A percentile compares a stretch with the other conserved stretches of the same genome.
Evolutionary conservation across 352 stramenopile species (phyloP).

Genomic region (Globisporangium viniferum): DNA sequence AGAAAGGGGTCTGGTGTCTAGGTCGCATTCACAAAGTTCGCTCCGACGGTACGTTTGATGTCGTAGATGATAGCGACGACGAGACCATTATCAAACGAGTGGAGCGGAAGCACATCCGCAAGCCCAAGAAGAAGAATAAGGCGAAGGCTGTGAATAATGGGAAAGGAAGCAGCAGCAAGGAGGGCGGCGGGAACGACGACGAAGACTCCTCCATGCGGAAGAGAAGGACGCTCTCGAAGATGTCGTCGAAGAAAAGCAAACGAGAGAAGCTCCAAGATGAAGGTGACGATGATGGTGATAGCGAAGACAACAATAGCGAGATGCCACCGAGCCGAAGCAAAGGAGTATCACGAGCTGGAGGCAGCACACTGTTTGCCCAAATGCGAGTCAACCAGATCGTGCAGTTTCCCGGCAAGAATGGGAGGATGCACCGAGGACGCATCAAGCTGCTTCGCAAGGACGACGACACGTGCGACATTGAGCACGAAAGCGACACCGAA

Average conservation of each 20-base stretch:
- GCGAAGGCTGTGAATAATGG: conserved; percentile 6
- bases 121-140: conserved; percentile 15
- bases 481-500: conserved; percentile 53
- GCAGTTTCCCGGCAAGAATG: conserved; percentile 50
- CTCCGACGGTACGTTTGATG: conserved; percentile 47
- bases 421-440: conserved; percentile 38
- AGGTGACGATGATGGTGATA: conserved; percentile 14
- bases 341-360: neutral
- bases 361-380: conserved; percentile 19
- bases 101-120: conserved; percentile 23
- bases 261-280: conserved; percentile 15
- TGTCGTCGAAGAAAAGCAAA: neutral
- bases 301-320: neutral
- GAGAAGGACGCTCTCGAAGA: conserved; percentile 18
- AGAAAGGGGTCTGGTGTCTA: conserved; percentile 30
- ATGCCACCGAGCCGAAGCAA: neutral
- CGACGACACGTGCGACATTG: conserved; percentile 49
- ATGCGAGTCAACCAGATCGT: conserved; percentile 47
- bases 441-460: conserved; percentile 43
- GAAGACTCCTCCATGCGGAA: conserved; percentile 25
- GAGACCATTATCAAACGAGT: conserved; percentile 32
- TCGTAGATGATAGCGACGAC: conserved; percentile 41
- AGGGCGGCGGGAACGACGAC: conserved; percentile 12
- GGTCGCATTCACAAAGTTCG: conserved; percentile 32
- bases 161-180: neutral